phyloP scores from a whole-genome alignment of 2,329 filamentous ascomycete species.

The Pseudogymnoascus sp. region DNA sequence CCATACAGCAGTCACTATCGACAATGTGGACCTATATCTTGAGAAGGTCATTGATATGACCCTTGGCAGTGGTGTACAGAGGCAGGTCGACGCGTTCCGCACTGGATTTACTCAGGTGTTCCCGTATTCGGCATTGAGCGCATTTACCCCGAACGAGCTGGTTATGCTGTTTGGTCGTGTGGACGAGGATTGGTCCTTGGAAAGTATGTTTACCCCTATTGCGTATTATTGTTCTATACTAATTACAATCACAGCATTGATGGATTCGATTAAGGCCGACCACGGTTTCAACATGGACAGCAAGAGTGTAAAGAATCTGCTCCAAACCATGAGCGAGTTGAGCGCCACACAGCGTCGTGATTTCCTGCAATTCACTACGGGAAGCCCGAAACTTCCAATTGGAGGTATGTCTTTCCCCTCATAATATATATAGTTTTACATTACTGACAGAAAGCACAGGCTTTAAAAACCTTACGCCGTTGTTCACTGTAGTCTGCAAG shows the following conservation, averaged over 20 bases:
- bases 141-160: constrained; percentile 91
- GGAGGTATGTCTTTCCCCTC: constrained; percentile 60
- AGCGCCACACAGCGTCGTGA: constrained; percentile 69
- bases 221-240: constrained; percentile 13
- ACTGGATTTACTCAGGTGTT: constrained; percentile 92
- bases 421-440: constrained; percentile 7
- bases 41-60: constrained; percentile 89
- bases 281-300: constrained; percentile 99
- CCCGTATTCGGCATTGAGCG: constrained; percentile 82
- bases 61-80: constrained; percentile 76
- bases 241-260: constrained; percentile 56
- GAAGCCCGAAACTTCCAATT: constrained; percentile 95
- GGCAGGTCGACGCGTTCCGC: constrained; percentile 86
- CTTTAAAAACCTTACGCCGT: constrained; percentile 93
- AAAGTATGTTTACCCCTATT: constrained; percentile 58
- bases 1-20: constrained; percentile 70
- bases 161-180: constrained; percentile 89
- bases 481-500: constrained; percentile 99
- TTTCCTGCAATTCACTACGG: constrained; percentile 96
- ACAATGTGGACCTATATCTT: constrained; percentile 85
- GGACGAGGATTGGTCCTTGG: constrained; percentile 95
- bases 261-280: constrained; percentile 97
- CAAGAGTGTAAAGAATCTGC: constrained; percentile 83
- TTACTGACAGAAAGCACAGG: constrained; percentile 48
- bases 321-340: constrained; percentile 92